Conservation (phyloP, 2,329 filamentous ascomycete genomes). For the Trichothecium sympodiale region DNA sequence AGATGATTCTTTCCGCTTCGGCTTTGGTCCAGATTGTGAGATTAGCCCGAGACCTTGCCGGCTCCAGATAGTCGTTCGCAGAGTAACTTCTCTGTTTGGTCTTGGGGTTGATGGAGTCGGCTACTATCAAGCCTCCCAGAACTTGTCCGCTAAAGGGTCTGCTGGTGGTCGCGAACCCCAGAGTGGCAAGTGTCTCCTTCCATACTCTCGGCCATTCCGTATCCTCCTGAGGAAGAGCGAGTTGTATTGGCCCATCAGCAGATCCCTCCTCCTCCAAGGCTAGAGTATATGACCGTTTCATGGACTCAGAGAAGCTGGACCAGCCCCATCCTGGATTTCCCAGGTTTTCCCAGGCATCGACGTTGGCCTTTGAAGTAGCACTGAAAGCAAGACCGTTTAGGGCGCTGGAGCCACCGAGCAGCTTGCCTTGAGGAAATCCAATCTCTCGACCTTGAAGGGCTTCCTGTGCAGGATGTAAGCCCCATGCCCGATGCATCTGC, state of each 20-base stretch:
- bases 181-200: slow-evolving; percentile 7
- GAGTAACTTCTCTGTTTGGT: slow-evolving; percentile 15
- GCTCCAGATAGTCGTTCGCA: slow-evolving; percentile 11
- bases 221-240: slow-evolving; percentile 4
- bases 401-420: slow-evolving; percentile 16
- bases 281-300: slow-evolving; percentile 4
- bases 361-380: slow-evolving; percentile 7
- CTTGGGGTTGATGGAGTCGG: slow-evolving; percentile 13
- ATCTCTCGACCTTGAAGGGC: slow-evolving; percentile 10
- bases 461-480: neutral
- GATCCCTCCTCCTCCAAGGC: neutral
- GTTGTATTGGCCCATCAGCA: slow-evolving; percentile 1
- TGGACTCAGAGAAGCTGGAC: slow-evolving; percentile 8
- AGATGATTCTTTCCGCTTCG: slow-evolving; percentile 12
- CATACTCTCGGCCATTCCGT: slow-evolving; percentile 9
- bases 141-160: slow-evolving; percentile 12
- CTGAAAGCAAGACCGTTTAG: slow-evolving; percentile 16
- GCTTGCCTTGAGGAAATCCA: slow-evolving; percentile 10
- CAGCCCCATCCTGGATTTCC: slow-evolving; percentile 20
- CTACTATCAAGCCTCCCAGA: slow-evolving; percentile 4
- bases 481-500: too few relatives aligned
- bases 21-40: slow-evolving; percentile 14
- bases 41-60: slow-evolving; percentile 8
- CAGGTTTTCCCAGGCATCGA: slow-evolving; percentile 20
- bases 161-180: slow-evolving; percentile 8